Base-by-base conservation (phyloP, 2,329 filamentous ascomycete species). In the Neodidymelliopsis sp. region DNA sequence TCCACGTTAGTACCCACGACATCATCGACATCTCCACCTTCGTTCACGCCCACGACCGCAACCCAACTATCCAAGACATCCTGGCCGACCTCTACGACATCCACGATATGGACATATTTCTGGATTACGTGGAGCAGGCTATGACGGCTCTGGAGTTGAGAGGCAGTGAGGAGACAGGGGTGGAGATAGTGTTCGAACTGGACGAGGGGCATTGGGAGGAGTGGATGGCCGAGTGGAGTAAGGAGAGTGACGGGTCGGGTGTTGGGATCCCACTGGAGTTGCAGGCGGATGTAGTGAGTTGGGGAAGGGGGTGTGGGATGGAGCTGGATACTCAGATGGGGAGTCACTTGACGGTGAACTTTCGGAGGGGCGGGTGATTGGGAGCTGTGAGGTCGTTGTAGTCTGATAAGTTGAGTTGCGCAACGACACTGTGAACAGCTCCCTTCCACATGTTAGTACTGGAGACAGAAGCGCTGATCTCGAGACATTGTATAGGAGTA, bases 311-410 rank as follows among this genome's bases (percentile, higher is more conserved):
- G 18, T 43, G 38, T 29, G 46, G 46, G 6, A 49, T 49, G 46
- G 33, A 29, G 7, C 27, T 49, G 10, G 19, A 43, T 15, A 33
- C 33, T 4, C 22, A 25, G 2, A 13, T 16, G 18, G 46, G 46
- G 46, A 49, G 46, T 16, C 28, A 38, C 34, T 20, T 49, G 28
- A 49, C 46, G 23, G 46, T 49, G 4, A 49, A 49, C 11, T 49
- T 33, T 12, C 46, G 46, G 1, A 9, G n/a, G 23, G 38, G 29
- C 4, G 5, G 2, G 33, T 36, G 16, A 15, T 38, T 18, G n/a
- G n/a, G n/a, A n/a, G n/a, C n/a, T n/a, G n/a, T n/a, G n/a, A n/a
- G n/a, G n/a, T n/a, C n/a, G n/a, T n/a, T n/a, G n/a, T n/a, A n/a
- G n/a, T n/a, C n/a, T n/a, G n/a, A n/a, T n/a, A n/a, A n/a, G n/a